A percentile compares a stretch with the other conserved stretches of the same genome.
phyloP scores from a whole-genome alignment of 257 asterid genomes.

The Solanum medicagineum region DNA sequence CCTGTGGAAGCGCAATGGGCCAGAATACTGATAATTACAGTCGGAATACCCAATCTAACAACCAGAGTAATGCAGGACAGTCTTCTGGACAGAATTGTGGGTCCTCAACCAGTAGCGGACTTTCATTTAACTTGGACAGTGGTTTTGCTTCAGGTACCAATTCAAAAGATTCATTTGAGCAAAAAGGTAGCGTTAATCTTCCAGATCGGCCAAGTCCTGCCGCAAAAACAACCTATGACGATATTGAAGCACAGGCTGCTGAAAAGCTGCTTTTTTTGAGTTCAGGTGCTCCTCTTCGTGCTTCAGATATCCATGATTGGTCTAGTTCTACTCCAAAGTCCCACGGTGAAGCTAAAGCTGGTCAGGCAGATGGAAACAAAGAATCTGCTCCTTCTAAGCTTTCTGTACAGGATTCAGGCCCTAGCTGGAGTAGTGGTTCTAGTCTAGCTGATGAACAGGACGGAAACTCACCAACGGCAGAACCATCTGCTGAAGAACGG shows the following conservation, averaged over 20 bases:
- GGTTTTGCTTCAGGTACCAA: conserved; percentile 9
- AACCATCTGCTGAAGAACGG: conserved; percentile 39
- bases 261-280: conserved; percentile 14
- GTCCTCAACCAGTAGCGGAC: conserved; percentile 2
- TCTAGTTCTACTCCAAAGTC: conserved; percentile 26
- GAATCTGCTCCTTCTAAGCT: conserved; percentile 22
- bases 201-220: conserved; percentile 19
- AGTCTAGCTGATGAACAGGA: conserved; percentile 27
- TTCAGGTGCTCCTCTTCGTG: conserved; percentile 9
- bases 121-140: conserved; percentile 9
- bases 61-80: conserved; percentile 11
- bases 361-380: conserved; percentile 26
- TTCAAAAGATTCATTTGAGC: conserved; percentile 14
- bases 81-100: conserved; percentile 32
- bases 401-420: conserved; percentile 31
- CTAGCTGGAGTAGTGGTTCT: conserved; percentile 30
- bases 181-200: conserved; percentile 3
- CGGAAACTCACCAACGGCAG: conserved; percentile 13
- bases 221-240: conserved; percentile 3
- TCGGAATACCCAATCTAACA: conserved; percentile 10
- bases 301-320: conserved; percentile 9
- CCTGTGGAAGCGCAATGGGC: neutral
- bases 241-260: conserved; percentile 16
- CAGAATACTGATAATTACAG: conserved; percentile 5
- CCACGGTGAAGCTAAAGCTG: conserved; percentile 23